Conservation (phyloP, 2,329 filamentous ascomycete genomes). For the Stachybotrys chartarum region DNA sequence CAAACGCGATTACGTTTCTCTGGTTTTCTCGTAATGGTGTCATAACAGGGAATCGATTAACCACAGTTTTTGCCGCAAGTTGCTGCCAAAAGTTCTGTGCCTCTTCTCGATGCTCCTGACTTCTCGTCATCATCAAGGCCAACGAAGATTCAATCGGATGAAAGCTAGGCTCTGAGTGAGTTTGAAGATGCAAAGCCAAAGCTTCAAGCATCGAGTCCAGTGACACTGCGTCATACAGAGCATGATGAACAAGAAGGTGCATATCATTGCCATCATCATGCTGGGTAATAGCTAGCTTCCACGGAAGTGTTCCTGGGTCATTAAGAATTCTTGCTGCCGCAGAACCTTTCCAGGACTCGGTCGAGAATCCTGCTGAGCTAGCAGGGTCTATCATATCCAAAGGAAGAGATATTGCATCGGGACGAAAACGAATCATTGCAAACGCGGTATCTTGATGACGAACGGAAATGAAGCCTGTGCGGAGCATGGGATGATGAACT, state of each 20-base stretch:
- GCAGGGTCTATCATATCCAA: slow-evolving; percentile 3
- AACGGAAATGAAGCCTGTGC: slow-evolving; percentile 63
- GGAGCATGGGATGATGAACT: slow-evolving; percentile 60
- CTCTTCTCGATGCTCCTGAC: slow-evolving; percentile 17
- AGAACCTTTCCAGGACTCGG: slow-evolving; percentile 29
- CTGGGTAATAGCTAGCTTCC: slow-evolving; percentile 49
- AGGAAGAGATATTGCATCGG: slow-evolving; percentile 5
- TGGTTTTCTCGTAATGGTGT: slow-evolving; percentile 48
- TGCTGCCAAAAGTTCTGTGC: slow-evolving; percentile 57
- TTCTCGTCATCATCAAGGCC: slow-evolving; percentile 31
- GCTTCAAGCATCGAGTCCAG: slow-evolving; percentile 58
- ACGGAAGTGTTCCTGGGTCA: slow-evolving; percentile 49
- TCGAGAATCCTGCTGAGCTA: slow-evolving; percentile 14
- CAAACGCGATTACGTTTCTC: slow-evolving; percentile 25
- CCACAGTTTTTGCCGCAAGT: slow-evolving; percentile 42
- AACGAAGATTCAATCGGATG: slow-evolving; percentile 26
- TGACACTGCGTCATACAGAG: slow-evolving; percentile 77
- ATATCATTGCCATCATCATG: slow-evolving; percentile 17
- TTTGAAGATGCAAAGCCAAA: slow-evolving; percentile 31
- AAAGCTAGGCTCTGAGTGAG: slow-evolving; percentile 6
- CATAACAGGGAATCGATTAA: slow-evolving; percentile 71
- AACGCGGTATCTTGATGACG: slow-evolving; percentile 57
- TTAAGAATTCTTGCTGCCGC: slow-evolving; percentile 25
- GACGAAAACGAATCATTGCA: slow-evolving; percentile 61
- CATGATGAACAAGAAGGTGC: slow-evolving; percentile 61